phyloP scores from a whole-genome alignment of 2,329 filamentous ascomycete genomes.

The Trichoderma semiorbis region DNA sequence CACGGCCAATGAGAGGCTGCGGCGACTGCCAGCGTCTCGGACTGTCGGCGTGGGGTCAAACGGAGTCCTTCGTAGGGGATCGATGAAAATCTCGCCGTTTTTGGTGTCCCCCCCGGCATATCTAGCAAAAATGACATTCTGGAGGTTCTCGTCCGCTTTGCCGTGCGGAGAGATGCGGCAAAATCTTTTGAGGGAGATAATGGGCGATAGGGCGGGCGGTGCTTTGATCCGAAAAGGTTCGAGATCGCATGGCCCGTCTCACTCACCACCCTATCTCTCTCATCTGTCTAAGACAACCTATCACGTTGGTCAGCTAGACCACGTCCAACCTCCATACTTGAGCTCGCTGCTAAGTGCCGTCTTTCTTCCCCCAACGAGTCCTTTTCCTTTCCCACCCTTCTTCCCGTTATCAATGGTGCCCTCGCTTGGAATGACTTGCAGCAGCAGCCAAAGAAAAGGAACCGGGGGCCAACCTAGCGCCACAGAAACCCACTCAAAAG shows the following conservation, averaged over 20 bases:
- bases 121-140: not conserved
- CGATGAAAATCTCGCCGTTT: not conserved
- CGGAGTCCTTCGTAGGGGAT: not conserved
- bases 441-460: not conserved
- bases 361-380: not conserved
- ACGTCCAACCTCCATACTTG: not conserved
- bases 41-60: constrained; percentile 8
- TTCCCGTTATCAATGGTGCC: not conserved
- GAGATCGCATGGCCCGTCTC: not conserved
- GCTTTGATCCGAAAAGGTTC: not conserved
- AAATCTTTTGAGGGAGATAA: not conserved
- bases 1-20: not conserved
- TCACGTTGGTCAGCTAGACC: not conserved
- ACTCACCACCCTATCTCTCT: not conserved
- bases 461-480: not conserved
- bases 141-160: not conserved
- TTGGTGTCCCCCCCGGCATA: not conserved
- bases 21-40: not conserved
- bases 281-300: not conserved
- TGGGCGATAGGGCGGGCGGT: no score
- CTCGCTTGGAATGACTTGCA: constrained; percentile 3
- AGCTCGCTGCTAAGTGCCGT: not conserved
- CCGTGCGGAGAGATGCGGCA: not conserved
- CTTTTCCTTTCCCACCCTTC: not conserved
- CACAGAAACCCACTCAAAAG: not conserved